Evolutionary conservation across 805 yeast genomes (phyloP).

Genomic region (Yarrowia hollandica): DNA sequence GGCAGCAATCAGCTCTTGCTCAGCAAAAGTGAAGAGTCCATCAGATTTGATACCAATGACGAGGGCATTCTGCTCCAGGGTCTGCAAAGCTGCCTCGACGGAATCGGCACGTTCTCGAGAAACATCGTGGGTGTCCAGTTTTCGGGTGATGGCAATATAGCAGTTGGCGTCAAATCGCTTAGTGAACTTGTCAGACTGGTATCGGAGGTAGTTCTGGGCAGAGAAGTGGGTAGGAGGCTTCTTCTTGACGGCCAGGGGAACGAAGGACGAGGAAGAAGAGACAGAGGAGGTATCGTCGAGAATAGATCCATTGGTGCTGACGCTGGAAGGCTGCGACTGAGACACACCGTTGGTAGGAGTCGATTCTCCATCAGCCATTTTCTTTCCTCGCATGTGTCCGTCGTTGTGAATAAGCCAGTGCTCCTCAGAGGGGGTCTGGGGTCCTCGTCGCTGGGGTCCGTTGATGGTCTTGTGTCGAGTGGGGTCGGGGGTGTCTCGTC

Average conservation of each 20-base stretch:
- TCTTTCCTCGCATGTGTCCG: constrained; percentile 53
- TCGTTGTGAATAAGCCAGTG: constrained; percentile 87
- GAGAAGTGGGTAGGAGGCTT: constrained; percentile 68
- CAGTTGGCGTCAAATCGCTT: constrained; percentile 94
- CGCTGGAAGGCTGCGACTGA: neutral
- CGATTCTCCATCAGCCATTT: constrained; percentile 29
- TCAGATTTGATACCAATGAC: constrained; percentile 89
- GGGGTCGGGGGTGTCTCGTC: constrained; percentile 71
- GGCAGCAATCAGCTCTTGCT: constrained; percentile 80
- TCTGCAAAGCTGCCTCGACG: constrained; percentile 54
- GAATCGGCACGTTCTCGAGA: constrained; percentile 67
- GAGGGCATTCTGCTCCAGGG: constrained; percentile 71
- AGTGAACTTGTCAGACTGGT: constrained; percentile 90
- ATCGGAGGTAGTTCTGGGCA: constrained; percentile 91
- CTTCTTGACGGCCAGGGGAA: constrained; percentile 30
- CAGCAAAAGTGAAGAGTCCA: constrained; percentile 88
- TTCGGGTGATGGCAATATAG: constrained; percentile 89
- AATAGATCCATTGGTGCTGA: constrained; percentile 18
- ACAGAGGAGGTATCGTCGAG: constrained; percentile 30
- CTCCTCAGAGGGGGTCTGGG: constrained; percentile 57
- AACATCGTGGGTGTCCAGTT: constrained; percentile 92
- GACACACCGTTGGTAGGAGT: neutral
- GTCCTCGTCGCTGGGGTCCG: constrained; percentile 35
- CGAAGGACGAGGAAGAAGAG: constrained; percentile 19
- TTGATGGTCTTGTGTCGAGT: constrained; percentile 40